Evolutionary conservation across 441 rosid species (phyloP), one percentile per base, ranked within the genome.

Genomic region (Viola pubescens): DNA sequence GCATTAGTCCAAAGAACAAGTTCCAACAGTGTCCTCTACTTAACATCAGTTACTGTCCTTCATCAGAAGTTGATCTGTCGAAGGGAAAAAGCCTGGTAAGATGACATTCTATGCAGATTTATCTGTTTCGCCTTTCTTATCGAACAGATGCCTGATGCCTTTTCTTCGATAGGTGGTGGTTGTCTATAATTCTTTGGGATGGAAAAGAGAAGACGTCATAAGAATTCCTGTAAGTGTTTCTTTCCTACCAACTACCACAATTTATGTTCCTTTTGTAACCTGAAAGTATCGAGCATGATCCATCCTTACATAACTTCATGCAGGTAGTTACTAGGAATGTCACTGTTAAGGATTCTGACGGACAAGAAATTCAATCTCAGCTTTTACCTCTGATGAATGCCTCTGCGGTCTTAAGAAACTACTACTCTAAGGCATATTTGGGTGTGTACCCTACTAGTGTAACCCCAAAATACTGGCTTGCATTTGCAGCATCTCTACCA

Each of bases 11-110:
- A 76, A 70, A 90, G 76, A 89, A 91, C 77, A 79, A 77, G 56
- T 47, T 65, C 70, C 65, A 58, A 59, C 89, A 94, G 99, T 90
- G 99, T 75, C 89, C 83, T 26, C 91, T 94, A 64, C 67, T 94
- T 83, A 94, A 94, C 78, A 81, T 94, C 78, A 90, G 90, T 67
- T 94, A 86, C 64, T 90, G 99, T 68, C 95, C 96, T 56, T 77
- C 90, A 60, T 88, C 97, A 38, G 99, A 94, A 82, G 66, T 77
- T 64, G 81, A 77, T 65, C 69, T 85, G 39, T 81, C 94, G 56
- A 56, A 72, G 9, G 95, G 83, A 19, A 84, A 87, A 73, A 80
- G 75, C 46, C 73, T 94, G 95, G 99, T 91, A 79, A 68, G 72
- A 40, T 55, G 59, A 66, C 53, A 56, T 40, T 57, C 66, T 46